Conservation (phyloP, 176 grass and related monocot species). For the Zoysia pacifica region DNA sequence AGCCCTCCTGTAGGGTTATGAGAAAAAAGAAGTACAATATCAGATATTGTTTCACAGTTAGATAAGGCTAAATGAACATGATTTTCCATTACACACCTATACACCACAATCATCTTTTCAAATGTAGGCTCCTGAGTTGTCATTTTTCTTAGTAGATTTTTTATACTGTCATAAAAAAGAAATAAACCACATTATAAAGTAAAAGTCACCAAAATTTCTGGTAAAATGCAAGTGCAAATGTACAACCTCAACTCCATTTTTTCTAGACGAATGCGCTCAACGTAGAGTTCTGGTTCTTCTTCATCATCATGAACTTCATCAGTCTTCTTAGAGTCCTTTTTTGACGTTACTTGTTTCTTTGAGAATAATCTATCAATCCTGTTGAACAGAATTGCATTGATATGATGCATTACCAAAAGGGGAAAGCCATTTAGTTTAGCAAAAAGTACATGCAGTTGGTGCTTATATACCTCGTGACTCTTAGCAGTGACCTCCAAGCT, state of each 20-base stretch:
- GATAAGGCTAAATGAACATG: slow-evolving; percentile 9
- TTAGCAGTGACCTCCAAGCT: slow-evolving; percentile 72
- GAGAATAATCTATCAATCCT: slow-evolving; percentile 71
- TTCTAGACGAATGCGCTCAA: slow-evolving; percentile 79
- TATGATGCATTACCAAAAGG: slow-evolving; percentile 5
- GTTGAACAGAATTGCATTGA: not conserved
- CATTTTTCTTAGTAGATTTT: slow-evolving; percentile 60
- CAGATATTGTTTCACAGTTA: slow-evolving; percentile 8
- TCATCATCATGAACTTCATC: slow-evolving; percentile 55
- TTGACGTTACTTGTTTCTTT: slow-evolving; percentile 40
- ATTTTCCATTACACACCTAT: slow-evolving; percentile 63
- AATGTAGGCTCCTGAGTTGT: slow-evolving; percentile 97
- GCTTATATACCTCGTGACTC: slow-evolving; percentile 55
- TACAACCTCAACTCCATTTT: slow-evolving; percentile 89
- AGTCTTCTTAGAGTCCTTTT: slow-evolving; percentile 67
- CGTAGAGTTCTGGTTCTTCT: slow-evolving; percentile 51
- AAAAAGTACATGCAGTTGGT: not conserved
- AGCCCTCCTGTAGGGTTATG: slow-evolving; percentile 53
- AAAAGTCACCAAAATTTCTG: slow-evolving; percentile 18
- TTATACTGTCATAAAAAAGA: slow-evolving; percentile 54
- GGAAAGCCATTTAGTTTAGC: not conserved
- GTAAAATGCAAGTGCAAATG: not conserved
- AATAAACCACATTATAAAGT: slow-evolving; percentile 24
- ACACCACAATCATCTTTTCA: slow-evolving; percentile 94
- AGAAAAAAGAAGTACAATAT: slow-evolving; percentile 23